These are phyloP conservation scores for Erodium chrysanthum DNA, from an alignment of 441 rosid genomes.

Conservation along the genomic window DNA sequence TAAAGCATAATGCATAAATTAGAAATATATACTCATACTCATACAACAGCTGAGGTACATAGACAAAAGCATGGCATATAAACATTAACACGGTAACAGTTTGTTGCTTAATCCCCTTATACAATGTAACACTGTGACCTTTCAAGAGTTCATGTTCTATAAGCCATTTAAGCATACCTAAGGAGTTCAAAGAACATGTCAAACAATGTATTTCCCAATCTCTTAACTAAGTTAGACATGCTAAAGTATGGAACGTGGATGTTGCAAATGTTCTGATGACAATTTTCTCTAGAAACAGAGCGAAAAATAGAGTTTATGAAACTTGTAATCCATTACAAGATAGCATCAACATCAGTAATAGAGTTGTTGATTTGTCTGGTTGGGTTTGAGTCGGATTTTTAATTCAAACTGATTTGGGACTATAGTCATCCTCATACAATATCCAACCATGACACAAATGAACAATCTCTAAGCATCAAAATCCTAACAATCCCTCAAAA, in stretches of 20 bases:
- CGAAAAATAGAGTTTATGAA: neutral
- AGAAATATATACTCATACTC: neutral
- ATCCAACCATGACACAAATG: neutral
- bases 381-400: no score
- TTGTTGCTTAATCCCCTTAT: neutral
- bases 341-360: neutral
- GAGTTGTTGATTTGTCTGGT: neutral
- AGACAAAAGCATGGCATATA: neutral
- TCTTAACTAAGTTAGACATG: neutral
- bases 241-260: neutral
- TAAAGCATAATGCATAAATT: neutral
- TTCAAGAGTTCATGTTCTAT: neutral
- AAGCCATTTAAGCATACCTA: neutral
- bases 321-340: neutral
- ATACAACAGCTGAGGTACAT: neutral
- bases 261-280: neutral
- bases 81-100: neutral
- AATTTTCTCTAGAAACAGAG: neutral
- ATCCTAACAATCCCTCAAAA: neutral
- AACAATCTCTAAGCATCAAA: neutral
- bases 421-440: slow-evolving; percentile 1
- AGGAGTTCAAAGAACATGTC: neutral
- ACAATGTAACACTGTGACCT: neutral
- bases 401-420: neutral
- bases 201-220: neutral